phyloP scores from a whole-genome alignment of 345 rosid species.

The rapeseed (Brassica napus) region Da-Ae NC_063449.1:39889001-39889500 shows the following conservation, averaged over 20 bases:
- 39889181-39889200: no score
- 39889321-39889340: no score
- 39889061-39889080: neutral
- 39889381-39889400: neutral
- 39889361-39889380: no score
- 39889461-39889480: neutral
- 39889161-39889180: no score
- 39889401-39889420: neutral
- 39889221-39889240: no score
- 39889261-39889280: no score
- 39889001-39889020: neutral
- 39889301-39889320: no score
- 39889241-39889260: no score
- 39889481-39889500: neutral
- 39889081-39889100: constrained; percentile 10
- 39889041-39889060: neutral
- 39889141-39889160: constrained; percentile 1
- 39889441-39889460: neutral
- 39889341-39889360: neutral
- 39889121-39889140: neutral
- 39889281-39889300: no score
- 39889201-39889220: no score
- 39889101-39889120: neutral
- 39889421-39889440: neutral
- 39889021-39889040: neutral